Conservation (phyloP, 1,284 basidiomycete genomes). For the Cerrena zonata region DNA sequence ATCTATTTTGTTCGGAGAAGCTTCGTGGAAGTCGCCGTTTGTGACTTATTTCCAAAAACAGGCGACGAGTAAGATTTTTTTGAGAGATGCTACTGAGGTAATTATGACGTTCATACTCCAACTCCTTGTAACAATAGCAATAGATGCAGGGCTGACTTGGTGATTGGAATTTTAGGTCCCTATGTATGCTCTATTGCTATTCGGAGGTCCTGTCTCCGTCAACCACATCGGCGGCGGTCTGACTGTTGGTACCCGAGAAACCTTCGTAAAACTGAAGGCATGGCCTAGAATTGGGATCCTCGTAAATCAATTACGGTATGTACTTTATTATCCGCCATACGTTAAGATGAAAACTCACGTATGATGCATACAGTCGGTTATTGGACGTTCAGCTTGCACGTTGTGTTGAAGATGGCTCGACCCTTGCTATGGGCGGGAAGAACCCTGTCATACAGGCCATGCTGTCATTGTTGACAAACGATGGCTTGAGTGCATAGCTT, state of each 20-base stretch:
- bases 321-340: constrained; percentile 8
- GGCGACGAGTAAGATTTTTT: constrained; percentile 79
- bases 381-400: constrained; percentile 65
- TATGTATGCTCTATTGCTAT: constrained; percentile 77
- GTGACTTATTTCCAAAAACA: constrained; percentile 81
- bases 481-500: constrained; percentile 40
- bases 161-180: constrained; percentile 65
- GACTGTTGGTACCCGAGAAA: constrained; percentile 51
- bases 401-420: constrained; percentile 49
- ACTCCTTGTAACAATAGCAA: too few species aligned
- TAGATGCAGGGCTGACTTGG: not conserved
- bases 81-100: constrained; percentile 86
- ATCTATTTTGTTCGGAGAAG: constrained; percentile 75
- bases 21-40: constrained; percentile 73
- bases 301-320: constrained; percentile 81
- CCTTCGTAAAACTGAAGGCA: constrained; percentile 65
- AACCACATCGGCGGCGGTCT: constrained; percentile 77
- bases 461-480: constrained; percentile 59
- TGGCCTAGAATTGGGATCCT: constrained; percentile 86
- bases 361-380: constrained; percentile 41
- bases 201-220: constrained; percentile 76
- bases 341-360: not conserved
- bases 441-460: constrained; percentile 67
- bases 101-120: too few species aligned
- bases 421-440: constrained; percentile 43